Evolutionary conservation across 371 early-diverging fungal species (phyloP), one percentile per base, ranked within the genome.

Genomic region (Apophysomyces ossiformis): DNA sequence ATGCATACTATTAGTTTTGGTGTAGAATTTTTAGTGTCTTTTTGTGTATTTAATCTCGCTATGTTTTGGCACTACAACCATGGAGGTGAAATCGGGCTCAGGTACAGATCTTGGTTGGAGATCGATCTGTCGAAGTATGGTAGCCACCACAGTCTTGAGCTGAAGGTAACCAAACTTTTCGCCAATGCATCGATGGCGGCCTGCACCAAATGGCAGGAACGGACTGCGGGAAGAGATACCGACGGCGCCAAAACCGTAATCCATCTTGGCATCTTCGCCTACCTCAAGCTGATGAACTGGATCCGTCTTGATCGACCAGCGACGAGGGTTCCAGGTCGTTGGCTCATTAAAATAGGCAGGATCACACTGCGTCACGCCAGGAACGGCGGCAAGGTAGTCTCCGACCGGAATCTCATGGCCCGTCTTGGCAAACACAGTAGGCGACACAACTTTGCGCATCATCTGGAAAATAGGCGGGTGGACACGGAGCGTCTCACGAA

Each of bases 121-220:
- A 63, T 92, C 90, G 71, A 91, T 94, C 63, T 86, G 85, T 32
- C 93, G 82, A 39, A 98, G 70, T 64, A 95, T 83, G 11, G 88
- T 85, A 56, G 94, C 78, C 57, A 98, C 72, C 60, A 98, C 89
- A 15, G 95, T 91, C 87, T 96, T 96, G 82, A 96, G 88, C 82
- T 98, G 99, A 58, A 97, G 75, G 71, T 93, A 97, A 8, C 97
- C 97, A 84, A 98, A 98, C 65, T 90, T 85, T 73, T 98, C 98
- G 64, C 99, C 99, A 77, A 98, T 98, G 87, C 99, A 98, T 66
- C 99, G 89, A 86, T 98, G 99, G 69, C 99, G 94, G 56, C 90
- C 98, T 37, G 97, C 99, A 70, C 99, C 99, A 79, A 98, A 98
- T 26, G 99, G 98, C 73, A 98, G 85, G 78, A 91, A 96, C 46